These are phyloP conservation scores for Cryptococcus hybrid DNA, from an alignment of 1,284 basidiomycete genomes.

Conservation along the genomic window DNA sequence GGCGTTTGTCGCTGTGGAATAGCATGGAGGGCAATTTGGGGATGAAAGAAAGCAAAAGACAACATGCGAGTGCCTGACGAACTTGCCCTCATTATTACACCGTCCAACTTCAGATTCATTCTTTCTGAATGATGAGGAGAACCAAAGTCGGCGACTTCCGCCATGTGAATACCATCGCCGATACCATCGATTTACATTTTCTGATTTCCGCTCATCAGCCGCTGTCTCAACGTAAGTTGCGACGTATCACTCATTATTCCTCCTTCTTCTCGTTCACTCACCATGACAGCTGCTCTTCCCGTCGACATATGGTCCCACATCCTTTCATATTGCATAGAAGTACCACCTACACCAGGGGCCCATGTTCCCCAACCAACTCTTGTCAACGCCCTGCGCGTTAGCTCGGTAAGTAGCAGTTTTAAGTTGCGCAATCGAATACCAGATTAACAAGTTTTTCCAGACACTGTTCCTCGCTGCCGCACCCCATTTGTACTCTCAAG, in stretches of 20 bases:
- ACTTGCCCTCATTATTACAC: too few species aligned
- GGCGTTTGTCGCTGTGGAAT: neutral
- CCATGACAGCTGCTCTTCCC: neutral
- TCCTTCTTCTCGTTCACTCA: neutral
- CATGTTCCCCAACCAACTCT: neutral
- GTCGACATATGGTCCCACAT: slow-evolving; percentile 1
- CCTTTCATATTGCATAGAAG: slow-evolving; percentile 1
- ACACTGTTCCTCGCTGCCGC: slow-evolving; percentile 1
- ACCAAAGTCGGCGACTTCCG: too few species aligned
- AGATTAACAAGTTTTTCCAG: neutral
- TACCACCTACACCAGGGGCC: neutral
- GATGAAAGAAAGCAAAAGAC: too few species aligned
- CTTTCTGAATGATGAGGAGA: too few species aligned
- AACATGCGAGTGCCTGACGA: too few species aligned
- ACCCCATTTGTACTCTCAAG: neutral
- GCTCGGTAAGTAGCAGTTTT: neutral
- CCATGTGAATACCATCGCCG: too few species aligned
- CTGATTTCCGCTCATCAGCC: too few species aligned
- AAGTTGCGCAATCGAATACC: neutral
- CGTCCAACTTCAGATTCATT: too few species aligned
- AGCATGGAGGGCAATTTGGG: neutral
- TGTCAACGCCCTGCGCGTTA: neutral
- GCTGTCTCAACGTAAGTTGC: too few species aligned
- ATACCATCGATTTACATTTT: too few species aligned
- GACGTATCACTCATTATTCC: neutral